phyloP scores from a whole-genome alignment of 2,329 filamentous ascomycete genomes.

The Aspergillus ochraceoroseus region DNA sequence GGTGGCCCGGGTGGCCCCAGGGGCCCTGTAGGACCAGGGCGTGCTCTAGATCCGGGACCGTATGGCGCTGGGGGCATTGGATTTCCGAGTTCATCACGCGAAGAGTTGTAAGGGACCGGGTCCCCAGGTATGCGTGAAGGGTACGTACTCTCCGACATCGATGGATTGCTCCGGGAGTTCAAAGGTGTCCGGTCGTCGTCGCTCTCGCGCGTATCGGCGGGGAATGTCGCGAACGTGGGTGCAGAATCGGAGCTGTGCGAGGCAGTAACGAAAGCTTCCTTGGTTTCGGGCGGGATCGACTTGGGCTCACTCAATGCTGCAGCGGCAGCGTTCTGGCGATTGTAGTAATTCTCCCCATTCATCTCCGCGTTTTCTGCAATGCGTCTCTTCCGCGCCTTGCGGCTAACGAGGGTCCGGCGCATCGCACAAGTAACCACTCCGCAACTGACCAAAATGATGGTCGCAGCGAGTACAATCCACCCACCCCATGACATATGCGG shows the following conservation, averaged over 20 bases:
- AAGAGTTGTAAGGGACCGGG: constrained; percentile 30
- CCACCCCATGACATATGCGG: constrained; percentile 92
- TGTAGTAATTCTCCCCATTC: constrained; percentile 91
- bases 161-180: constrained; percentile 31
- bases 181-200: constrained; percentile 43
- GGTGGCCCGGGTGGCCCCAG: constrained; percentile 4
- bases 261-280: constrained; percentile 52
- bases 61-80: constrained; percentile 36
- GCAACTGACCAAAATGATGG: constrained; percentile 74
- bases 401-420: constrained; percentile 82
- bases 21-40: constrained; percentile 36
- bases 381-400: constrained; percentile 86
- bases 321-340: constrained; percentile 49
- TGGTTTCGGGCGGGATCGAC: constrained; percentile 48
- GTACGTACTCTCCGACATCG: constrained; percentile 27
- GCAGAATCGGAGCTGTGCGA: constrained; percentile 51
- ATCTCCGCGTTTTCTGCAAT: constrained; percentile 95
- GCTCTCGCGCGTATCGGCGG: constrained; percentile 29
- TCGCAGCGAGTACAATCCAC: constrained; percentile 85
- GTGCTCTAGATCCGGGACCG: constrained; percentile 32
- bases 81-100: constrained; percentile 39
- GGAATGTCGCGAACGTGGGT: constrained; percentile 47
- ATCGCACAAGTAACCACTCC: constrained; percentile 89
- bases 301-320: constrained; percentile 21
- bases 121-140: constrained; percentile 28